phyloP scores from a whole-genome alignment of 345 rosid genomes.

The Melaleuca quinquenervia region DNA sequence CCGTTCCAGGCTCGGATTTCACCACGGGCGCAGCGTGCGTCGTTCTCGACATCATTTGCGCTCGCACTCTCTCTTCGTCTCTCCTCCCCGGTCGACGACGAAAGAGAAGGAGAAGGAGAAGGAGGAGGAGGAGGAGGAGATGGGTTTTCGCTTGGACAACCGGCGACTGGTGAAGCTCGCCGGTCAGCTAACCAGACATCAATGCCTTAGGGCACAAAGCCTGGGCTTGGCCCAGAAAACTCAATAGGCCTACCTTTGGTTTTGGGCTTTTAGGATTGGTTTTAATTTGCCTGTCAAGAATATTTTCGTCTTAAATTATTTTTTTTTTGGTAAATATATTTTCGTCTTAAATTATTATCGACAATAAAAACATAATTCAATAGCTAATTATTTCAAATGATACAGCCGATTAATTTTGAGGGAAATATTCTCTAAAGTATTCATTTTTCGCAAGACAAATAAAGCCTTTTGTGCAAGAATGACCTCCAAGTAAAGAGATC shows the following conservation, averaged over 20 bases:
- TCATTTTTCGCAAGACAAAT: rapidly evolving
- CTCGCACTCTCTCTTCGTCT: background rate
- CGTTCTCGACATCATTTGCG: background rate
- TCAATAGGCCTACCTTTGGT: background rate
- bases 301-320: too few species aligned
- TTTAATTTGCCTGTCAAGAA: too few species aligned
- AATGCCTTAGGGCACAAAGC: background rate
- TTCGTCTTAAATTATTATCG: rapidly evolving
- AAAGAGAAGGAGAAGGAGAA: background rate
- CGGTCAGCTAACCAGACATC: background rate
- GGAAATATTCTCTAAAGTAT: background rate
- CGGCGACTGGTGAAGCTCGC: background rate
- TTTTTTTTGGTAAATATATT: too few species aligned
- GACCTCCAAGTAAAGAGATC: background rate
- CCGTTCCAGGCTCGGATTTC: conserved; percentile 36
- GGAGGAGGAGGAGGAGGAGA: background rate
- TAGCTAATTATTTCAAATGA: background rate
- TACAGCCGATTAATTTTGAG: background rate
- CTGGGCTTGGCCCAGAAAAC: background rate
- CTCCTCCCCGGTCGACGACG: background rate
- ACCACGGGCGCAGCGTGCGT: conserved; percentile 1
- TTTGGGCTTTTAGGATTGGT: background rate
- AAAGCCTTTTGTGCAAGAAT: too few species aligned
- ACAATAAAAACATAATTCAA: too few species aligned
- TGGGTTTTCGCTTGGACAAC: background rate